Evolutionary conservation across 257 asterid species (phyloP).

Genomic region (Nicotiana tabacum): DNA sequence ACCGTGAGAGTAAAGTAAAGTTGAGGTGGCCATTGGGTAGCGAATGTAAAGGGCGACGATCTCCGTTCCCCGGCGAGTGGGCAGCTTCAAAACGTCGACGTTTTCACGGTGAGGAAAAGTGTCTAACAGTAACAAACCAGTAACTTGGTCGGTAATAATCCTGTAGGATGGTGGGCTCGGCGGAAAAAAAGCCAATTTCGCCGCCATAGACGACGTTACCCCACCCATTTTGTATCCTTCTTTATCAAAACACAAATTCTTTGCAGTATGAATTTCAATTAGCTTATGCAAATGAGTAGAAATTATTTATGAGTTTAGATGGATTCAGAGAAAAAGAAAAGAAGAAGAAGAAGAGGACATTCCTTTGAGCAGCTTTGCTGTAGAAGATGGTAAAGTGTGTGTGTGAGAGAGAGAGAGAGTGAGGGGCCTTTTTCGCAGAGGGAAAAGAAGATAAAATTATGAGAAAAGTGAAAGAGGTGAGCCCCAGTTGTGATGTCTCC

Average conservation of each 20-base stretch:
- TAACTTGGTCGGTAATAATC: conserved; percentile 44
- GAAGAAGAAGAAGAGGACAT: conserved; percentile 6
- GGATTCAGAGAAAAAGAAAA: not conserved
- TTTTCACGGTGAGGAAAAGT: conserved; percentile 89
- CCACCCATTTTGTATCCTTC: conserved; percentile 55
- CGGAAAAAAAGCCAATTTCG: conserved; percentile 90
- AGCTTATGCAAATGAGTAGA: not conserved
- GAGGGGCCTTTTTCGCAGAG: not conserved
- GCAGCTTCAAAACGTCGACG: conserved; percentile 74
- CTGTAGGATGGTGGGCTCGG: conserved; percentile 83
- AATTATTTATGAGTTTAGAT: not conserved
- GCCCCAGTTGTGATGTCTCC: conserved; percentile 58
- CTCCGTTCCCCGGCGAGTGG: conserved; percentile 80
- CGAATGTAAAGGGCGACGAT: conserved; percentile 73
- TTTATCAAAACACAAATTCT: too few relatives aligned
- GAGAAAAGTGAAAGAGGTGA: conserved; percentile 38
- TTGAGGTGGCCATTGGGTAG: conserved; percentile 84
- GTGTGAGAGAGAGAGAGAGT: conserved; percentile 10
- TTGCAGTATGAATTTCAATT: too few relatives aligned
- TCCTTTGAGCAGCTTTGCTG: not conserved
- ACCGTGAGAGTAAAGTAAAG: conserved; percentile 87
- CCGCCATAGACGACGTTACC: conserved; percentile 98
- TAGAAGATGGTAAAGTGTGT: conserved; percentile 11
- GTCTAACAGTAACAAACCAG: conserved; percentile 61
- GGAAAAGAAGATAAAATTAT: conserved; percentile 15